Conservation (phyloP, 176 grass and related monocot genomes). For the Rhipidocladum racemiflorum region DNA sequence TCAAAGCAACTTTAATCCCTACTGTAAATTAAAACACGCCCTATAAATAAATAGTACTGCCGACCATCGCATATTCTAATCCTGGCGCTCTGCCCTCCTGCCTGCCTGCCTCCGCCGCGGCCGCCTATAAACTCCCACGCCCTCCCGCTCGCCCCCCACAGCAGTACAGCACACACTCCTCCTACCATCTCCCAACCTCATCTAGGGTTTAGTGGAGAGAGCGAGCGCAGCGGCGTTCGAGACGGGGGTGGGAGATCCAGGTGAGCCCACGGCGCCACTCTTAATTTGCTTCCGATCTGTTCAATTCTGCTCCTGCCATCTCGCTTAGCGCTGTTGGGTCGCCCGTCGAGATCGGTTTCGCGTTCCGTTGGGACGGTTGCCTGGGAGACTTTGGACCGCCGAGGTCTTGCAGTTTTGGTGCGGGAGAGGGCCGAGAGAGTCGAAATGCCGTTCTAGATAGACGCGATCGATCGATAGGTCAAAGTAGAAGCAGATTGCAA, state of each 20-base stretch:
- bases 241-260: neutral
- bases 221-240: neutral
- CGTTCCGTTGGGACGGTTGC: neutral
- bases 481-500: neutral
- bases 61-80: too few species aligned
- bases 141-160: neutral
- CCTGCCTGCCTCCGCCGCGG: neutral
- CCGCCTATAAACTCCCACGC: neutral
- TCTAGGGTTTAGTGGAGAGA: slow-evolving; percentile 20
- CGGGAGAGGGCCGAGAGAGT: neutral
- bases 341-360: neutral
- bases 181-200: neutral
- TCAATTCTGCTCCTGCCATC: neutral
- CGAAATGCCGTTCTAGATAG: neutral
- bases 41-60: too few species aligned
- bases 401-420: neutral
- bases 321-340: neutral
- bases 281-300: neutral
- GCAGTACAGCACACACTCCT: neutral
- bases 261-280: neutral
- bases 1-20: too few species aligned
- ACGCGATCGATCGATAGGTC: neutral
- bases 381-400: neutral
- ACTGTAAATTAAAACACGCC: too few species aligned
- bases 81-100: neutral